These are phyloP conservation scores for Venturia nashicola DNA, from an alignment of 2,329 filamentous ascomycete species.

Conservation along the genomic window DNA sequence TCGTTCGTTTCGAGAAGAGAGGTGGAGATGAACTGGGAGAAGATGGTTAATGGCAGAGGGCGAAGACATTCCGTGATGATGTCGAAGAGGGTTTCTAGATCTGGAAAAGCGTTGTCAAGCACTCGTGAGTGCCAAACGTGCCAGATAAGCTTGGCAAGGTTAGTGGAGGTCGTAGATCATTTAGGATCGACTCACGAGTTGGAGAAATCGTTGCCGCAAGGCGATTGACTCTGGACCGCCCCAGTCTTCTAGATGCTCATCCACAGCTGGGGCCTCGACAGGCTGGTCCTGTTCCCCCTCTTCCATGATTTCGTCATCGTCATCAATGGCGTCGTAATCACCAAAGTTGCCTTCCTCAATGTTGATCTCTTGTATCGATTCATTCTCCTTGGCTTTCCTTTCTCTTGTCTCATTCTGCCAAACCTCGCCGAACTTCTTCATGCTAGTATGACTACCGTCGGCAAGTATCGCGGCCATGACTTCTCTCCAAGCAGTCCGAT, in stretches of 20 bases:
- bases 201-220: slow-evolving; percentile 51
- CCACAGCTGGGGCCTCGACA: neutral
- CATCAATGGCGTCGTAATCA: slow-evolving; percentile 41
- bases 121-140: slow-evolving; percentile 24
- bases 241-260: slow-evolving; percentile 12
- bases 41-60: slow-evolving; percentile 45
- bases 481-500: slow-evolving; percentile 31
- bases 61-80: slow-evolving; percentile 45
- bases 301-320: slow-evolving; percentile 18
- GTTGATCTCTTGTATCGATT: slow-evolving; percentile 39
- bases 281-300: slow-evolving; percentile 8
- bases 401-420: slow-evolving; percentile 53
- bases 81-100: slow-evolving; percentile 45
- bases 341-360: slow-evolving; percentile 48
- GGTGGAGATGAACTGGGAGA: slow-evolving; percentile 42
- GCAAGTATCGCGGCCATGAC: slow-evolving; percentile 57
- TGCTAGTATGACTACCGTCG: slow-evolving; percentile 42
- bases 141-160: slow-evolving; percentile 14
- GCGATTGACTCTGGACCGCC: slow-evolving; percentile 42
- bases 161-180: neutral
- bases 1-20: slow-evolving; percentile 30
- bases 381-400: slow-evolving; percentile 32
- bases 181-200: slow-evolving; percentile 31
- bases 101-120: slow-evolving; percentile 34
- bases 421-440: slow-evolving; percentile 49